These are phyloP conservation scores for Imleria badia DNA, from an alignment of 768 basidiomycete genomes.

Conservation along the genomic window DNA sequence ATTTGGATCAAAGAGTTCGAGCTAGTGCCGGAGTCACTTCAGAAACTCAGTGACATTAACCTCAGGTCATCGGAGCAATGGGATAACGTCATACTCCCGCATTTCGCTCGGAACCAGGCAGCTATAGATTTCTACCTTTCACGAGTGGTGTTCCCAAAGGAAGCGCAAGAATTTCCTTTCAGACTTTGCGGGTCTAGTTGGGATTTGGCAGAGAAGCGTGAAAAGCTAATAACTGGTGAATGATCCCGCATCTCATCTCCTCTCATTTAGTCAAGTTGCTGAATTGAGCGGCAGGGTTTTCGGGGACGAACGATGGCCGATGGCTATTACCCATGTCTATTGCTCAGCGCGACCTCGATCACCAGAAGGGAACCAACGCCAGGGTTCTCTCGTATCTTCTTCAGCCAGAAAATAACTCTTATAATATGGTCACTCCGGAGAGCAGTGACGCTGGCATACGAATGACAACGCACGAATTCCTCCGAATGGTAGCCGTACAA, in stretches of 20 bases:
- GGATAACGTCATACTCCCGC: not conserved
- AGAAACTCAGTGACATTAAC: not conserved
- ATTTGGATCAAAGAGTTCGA: not conserved
- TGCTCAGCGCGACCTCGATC: constrained; percentile 20
- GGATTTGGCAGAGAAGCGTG: constrained; percentile 32
- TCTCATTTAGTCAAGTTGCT: not conserved
- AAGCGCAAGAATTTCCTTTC: constrained; percentile 27
- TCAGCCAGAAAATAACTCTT: constrained; percentile 8
- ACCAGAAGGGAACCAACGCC: constrained; percentile 42
- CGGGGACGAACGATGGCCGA: constrained; percentile 37
- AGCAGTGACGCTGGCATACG: not conserved
- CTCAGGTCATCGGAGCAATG: constrained; percentile 9
- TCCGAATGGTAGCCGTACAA: not conserved
- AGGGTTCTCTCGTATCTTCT: constrained; percentile 30
- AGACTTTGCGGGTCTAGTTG: constrained; percentile 32
- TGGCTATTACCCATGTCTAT: constrained; percentile 38
- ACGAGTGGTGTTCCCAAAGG: constrained; percentile 32
- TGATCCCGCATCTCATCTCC: no score
- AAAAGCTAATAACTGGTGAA: constrained; percentile 7
- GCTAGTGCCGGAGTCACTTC: not conserved
- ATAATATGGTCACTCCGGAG: constrained; percentile 1
- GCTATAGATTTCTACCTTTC: constrained; percentile 21
- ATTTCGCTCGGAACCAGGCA: constrained; percentile 2
- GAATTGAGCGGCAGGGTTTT: constrained; percentile 28
- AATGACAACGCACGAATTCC: not conserved